phyloP scores from a whole-genome alignment of 257 asterid species.

The Solanum habrochaites region DNA sequence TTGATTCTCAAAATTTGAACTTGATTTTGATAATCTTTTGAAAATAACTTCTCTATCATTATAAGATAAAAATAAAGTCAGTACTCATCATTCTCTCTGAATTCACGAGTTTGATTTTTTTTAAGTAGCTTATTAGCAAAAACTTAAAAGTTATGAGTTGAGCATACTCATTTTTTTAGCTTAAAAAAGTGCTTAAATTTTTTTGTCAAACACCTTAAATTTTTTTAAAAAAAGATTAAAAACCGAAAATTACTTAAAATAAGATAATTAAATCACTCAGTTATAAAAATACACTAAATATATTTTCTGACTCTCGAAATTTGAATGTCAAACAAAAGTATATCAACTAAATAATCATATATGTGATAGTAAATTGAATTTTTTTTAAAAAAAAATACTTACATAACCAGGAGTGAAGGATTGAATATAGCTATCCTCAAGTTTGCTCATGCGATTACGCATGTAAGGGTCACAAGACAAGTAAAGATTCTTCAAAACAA shows the following conservation, averaged over 20 bases:
- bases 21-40: not conserved
- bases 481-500: conserved; percentile 36
- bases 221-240: no score
- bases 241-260: not conserved
- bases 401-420: conserved; percentile 15
- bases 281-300: not conserved
- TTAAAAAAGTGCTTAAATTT: no score
- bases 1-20: no score
- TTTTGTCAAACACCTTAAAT: no score
- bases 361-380: not conserved
- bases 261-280: accelerated
- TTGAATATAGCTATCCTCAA: not conserved
- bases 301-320: not conserved
- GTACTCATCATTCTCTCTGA: not conserved
- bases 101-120: not conserved
- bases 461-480: conserved; percentile 46
- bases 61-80: no score
- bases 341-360: no score
- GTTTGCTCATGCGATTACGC: conserved; percentile 14
- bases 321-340: no score
- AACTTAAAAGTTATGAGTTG: not conserved
- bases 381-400: not conserved
- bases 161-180: not conserved
- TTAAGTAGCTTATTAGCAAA: not conserved
- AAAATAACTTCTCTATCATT: no score